Conservation (phyloP, 352 stramenopile genomes). For the Poterioochromonas sp. region DNA sequence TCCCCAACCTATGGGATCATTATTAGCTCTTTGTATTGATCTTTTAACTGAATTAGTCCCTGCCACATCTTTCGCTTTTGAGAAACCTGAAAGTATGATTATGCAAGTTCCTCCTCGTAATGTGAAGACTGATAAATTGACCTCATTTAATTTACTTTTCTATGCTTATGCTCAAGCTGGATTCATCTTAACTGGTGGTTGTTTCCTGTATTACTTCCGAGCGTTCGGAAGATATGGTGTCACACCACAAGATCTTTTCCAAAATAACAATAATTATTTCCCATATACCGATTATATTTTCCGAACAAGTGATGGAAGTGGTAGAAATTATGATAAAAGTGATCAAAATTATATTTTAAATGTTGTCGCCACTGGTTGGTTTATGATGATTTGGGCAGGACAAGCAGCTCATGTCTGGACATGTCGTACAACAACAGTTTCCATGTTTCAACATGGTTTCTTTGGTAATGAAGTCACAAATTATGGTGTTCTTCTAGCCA, state of each 20-base stretch:
- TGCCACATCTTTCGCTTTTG: constrained; percentile 79
- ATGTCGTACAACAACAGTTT: neutral
- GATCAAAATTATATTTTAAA: too few species aligned
- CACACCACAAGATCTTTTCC: neutral
- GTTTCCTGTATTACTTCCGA: neutral
- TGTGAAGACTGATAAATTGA: constrained; percentile 61
- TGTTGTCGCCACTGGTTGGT: neutral
- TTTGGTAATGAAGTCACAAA: neutral
- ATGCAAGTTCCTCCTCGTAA: constrained; percentile 43
- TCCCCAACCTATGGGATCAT: constrained; percentile 82
- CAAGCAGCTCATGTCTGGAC: neutral
- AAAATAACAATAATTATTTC: neutral
- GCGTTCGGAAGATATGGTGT: neutral
- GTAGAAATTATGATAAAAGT: too few species aligned
- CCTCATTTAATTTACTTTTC: constrained; percentile 71
- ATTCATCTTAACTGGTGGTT: neutral
- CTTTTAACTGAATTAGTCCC: constrained; percentile 82
- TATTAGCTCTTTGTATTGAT: constrained; percentile 77
- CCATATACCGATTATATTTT: neutral
- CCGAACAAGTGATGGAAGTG: neutral
- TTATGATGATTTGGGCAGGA: neutral
- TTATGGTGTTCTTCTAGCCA: neutral
- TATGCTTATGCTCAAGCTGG: too few species aligned
- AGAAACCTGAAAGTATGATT: constrained; percentile 53
- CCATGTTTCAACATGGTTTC: neutral